phyloP scores from a whole-genome alignment of 805 yeast genomes.

The Saccharomycopsis sp. region DNA sequence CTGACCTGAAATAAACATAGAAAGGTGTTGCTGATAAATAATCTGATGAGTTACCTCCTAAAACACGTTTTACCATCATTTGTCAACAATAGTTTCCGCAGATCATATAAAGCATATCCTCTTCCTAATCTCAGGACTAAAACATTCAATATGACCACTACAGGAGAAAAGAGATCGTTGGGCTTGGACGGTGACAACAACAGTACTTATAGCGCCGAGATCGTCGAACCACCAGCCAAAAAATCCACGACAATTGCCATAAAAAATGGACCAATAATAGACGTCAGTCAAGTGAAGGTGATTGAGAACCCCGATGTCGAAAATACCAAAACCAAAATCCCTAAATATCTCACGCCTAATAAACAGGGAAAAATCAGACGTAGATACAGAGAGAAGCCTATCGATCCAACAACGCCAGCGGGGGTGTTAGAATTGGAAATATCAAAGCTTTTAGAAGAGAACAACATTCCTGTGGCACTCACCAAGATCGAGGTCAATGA shows the following conservation, averaged over 20 bases:
- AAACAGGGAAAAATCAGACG: conserved; percentile 35
- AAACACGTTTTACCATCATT: not conserved
- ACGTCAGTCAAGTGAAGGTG: not conserved
- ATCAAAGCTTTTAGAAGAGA: conserved; percentile 42
- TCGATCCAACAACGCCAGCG: conserved; percentile 71
- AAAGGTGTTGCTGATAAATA: not conserved
- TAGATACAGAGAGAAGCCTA: conserved; percentile 54
- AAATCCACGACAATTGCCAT: not conserved
- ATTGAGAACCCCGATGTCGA: not conserved
- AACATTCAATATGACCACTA: not conserved
- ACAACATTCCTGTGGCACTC: conserved; percentile 37
- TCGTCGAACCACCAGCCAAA: not conserved
- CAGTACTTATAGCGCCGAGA: not conserved
- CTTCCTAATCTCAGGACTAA: not conserved
- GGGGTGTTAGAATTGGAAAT: conserved; percentile 79
- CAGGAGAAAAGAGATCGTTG: not conserved
- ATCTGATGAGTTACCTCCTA: not conserved
- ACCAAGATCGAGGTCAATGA: conserved; percentile 60
- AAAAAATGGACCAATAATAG: not conserved
- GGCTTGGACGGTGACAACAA: not conserved
- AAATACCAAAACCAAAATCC: not conserved
- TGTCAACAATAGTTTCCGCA: not conserved
- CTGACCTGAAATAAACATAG: not conserved
- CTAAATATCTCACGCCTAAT: conserved; percentile 12
- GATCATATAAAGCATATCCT: not conserved